Base-by-base conservation (phyloP, 2,329 filamentous ascomycete genomes). In the Coniosporium tulheliwenetii region DNA sequence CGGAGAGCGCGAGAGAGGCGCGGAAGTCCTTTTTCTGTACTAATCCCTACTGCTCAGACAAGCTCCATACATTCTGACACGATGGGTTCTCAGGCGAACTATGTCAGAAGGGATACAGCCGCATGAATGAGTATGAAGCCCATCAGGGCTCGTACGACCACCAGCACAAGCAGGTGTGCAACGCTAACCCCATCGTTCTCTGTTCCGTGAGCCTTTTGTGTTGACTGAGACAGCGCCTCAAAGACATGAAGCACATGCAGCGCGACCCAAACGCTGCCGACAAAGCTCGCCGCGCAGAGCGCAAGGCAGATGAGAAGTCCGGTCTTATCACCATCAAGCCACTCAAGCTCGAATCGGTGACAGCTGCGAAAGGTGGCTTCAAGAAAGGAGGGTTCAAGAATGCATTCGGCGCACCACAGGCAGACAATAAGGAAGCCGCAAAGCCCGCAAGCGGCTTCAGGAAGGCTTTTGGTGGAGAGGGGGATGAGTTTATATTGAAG, bases 71-170 rank as follows among this genome's bases (percentile, higher is more conserved):
- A 32, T 48, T 33, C 30, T 30, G 29, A 5, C 39, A 8, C 12
- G 14, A 37, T 19, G 14, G 14, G 9, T 39, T 26, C 14, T 30
- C 43, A 68, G 69, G 77, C 66, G 75, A 79, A 34, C 75, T 96
- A 41, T 96, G 91, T 67, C 78, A 81, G 47, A 96, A 96, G 64
- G 89, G 87, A 52, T 98, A 96, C 63, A 78, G 80, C 1, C 85
- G 91, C 42, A 89, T 93, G 71, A 89, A 93, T 56, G 89, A 96
- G 59, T 95, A 93, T 59, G 89, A 96, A 61, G 81, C 87, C 7
- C 91, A 98, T 59, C 83, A 95, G 42, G 79, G 79, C 47, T 91
- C 83, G 52, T 96, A 96, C 61, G 91, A 96, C 57, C 91, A 98
- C 63, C 83, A 84, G 51, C 91, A 98, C 62, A 87, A 86, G 59